phyloP scores from a whole-genome alignment of 176 grass and related monocot species.

The Lolium multiflorum region DNA sequence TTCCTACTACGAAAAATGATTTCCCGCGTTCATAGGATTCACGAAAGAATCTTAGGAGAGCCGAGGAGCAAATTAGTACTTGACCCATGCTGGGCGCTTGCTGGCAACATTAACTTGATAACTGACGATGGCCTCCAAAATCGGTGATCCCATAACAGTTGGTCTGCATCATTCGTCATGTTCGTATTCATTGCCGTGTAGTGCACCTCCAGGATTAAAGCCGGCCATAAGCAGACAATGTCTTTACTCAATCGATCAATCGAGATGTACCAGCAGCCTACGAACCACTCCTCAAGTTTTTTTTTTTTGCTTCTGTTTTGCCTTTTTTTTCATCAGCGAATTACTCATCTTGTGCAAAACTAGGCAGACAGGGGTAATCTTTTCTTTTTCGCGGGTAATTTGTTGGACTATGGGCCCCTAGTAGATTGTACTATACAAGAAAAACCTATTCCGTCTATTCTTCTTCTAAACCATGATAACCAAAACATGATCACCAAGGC shows the following conservation, averaged over 20 bases:
- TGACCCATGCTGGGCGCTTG: neutral
- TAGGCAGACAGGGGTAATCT: too few relatives aligned
- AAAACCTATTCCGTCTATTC: too few relatives aligned
- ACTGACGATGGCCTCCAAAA: neutral
- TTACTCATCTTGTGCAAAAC: too few relatives aligned
- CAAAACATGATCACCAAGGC: too few relatives aligned
- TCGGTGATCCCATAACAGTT: slow-evolving; percentile 21
- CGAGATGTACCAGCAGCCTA: neutral
- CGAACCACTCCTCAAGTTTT: neutral
- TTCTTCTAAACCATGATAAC: too few relatives aligned
- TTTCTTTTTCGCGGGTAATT: too few relatives aligned
- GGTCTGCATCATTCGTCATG: neutral
- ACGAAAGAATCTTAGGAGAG: neutral
- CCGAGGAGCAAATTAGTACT: neutral
- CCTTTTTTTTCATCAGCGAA: too few relatives aligned
- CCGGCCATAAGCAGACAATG: slow-evolving; percentile 17
- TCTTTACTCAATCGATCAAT: neutral
- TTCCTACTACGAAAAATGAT: neutral
- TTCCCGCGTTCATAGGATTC: neutral
- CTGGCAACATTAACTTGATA: slow-evolving; percentile 1
- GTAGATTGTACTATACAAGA: too few relatives aligned
- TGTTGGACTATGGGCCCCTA: too few relatives aligned
- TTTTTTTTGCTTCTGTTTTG: neutral
- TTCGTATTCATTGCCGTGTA: slow-evolving; percentile 4
- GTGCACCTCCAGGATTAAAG: slow-evolving; percentile 9